Conservation (phyloP, 1,284 basidiomycete genomes). For the Inonotus obliquus region DNA sequence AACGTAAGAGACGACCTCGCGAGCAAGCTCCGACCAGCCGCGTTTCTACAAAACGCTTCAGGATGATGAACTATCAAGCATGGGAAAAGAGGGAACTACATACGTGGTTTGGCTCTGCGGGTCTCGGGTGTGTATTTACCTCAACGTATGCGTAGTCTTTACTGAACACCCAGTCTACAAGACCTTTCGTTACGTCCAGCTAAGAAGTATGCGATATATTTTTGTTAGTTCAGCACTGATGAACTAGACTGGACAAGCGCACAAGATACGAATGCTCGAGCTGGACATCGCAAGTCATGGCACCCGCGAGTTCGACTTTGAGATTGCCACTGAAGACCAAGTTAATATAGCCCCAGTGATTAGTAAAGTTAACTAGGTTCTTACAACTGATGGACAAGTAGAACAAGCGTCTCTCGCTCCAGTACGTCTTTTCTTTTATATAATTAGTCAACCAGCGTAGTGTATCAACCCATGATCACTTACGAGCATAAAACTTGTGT, state of each 20-base stretch:
- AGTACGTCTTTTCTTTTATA: constrained; percentile 56
- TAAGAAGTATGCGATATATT: constrained; percentile 28
- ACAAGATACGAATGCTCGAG: constrained; percentile 83
- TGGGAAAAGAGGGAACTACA: neutral
- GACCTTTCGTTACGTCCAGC: constrained; percentile 81
- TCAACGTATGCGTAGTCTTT: constrained; percentile 78
- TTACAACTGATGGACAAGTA: constrained; percentile 91
- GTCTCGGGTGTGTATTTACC: constrained; percentile 78
- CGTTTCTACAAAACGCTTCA: constrained; percentile 27
- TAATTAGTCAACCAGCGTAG: constrained; percentile 12
- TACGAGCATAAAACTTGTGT: constrained; percentile 85
- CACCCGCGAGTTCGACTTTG: constrained; percentile 72
- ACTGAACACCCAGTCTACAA: constrained; percentile 72
- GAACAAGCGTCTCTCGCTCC: constrained; percentile 64
- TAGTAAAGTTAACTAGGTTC: constrained; percentile 26
- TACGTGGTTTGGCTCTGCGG: constrained; percentile 31
- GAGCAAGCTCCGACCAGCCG: constrained; percentile 42
- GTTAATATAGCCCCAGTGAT: neutral
- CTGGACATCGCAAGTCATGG: constrained; percentile 67
- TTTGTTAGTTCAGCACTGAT: neutral
- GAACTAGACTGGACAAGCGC: constrained; percentile 14
- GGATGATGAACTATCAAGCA: constrained; percentile 4
- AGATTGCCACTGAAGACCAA: constrained; percentile 69
- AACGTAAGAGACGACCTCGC: constrained; percentile 71
- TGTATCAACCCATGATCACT: constrained; percentile 30